Evolutionary conservation across 2,329 filamentous ascomycete species (phyloP), one percentile per base, ranked within the genome.

Genomic region (Neonectria faginata): DNA sequence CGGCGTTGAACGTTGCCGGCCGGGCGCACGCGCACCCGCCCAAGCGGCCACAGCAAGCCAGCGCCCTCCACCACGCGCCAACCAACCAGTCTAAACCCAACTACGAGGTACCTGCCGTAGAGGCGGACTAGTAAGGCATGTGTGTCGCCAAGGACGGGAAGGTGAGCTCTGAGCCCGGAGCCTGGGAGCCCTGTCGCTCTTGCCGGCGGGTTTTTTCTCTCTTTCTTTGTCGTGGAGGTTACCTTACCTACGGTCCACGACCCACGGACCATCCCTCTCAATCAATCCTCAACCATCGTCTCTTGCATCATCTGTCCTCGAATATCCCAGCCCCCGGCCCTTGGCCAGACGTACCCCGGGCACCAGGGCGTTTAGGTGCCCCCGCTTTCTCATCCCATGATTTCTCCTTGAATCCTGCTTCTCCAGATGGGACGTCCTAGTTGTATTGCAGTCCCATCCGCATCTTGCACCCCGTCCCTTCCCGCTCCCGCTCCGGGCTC

Each of bases 1-100:
- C 66, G 47, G 66, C 56, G 64, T 65, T 72, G 67, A 62, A 59
- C 53, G 60, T 69, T 73, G 70, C 69, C 67, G 62, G 69, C 69
- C 67, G 62, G 70, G 52, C 22, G 31, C 36, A 25, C 53, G 6
- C 22, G 48, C 27, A 18, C 60, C 22, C 51, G 33, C 50, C 55
- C 51, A 44, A 29, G 36, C 60, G 33, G 33, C 60, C 54, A 63
- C 44, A 56, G 54, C 67, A 69, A 54, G 44, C 45, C 53, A 56
- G 63, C 55, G 65, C 64, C 67, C 59, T 60, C 42, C 60, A 68
- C 64, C 60, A 57, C 58, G 27, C 66, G 62, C 63, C 57, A 63
- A 33, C 47, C 62, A 62, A 62, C 42, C 53, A 71, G 60, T 48
- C 62, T 70, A 63, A 63, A 66, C 64, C 54, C 56, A 60, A 66